Conservation (phyloP, 768 basidiomycete genomes). For the Tylopilus sp. region DNA sequence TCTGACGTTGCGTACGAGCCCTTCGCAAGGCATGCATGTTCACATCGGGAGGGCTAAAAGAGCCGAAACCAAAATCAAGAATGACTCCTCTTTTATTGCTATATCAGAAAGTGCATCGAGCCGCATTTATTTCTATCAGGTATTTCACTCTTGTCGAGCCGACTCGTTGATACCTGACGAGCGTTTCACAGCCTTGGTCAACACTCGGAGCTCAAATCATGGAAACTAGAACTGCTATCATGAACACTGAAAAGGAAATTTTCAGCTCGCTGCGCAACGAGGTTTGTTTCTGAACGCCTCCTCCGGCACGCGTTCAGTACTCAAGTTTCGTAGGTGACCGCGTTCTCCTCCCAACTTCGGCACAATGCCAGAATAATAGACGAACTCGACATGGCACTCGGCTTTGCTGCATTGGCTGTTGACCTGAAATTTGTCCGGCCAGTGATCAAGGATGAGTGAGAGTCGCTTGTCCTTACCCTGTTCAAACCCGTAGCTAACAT, state of each 20-base stretch:
- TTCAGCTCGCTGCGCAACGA: slow-evolving; percentile 68
- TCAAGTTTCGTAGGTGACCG: slow-evolving; percentile 51
- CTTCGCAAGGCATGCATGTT: slow-evolving; percentile 70
- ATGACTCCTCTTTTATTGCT: slow-evolving; percentile 48
- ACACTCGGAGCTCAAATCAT: slow-evolving; percentile 65
- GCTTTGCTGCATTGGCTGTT: slow-evolving; percentile 75
- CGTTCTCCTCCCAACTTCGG: slow-evolving; percentile 52
- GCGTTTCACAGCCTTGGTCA: slow-evolving; percentile 60
- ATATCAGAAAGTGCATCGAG: slow-evolving; percentile 66
- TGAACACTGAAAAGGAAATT: slow-evolving; percentile 63
- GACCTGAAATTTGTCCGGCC: slow-evolving; percentile 80
- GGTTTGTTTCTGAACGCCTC: slow-evolving; percentile 33
- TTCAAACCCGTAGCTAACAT: slow-evolving; percentile 1
- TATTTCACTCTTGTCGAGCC: slow-evolving; percentile 20
- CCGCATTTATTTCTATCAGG: slow-evolving; percentile 65
- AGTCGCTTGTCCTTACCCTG: background rate
- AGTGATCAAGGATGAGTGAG: slow-evolving; percentile 64
- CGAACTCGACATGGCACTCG: slow-evolving; percentile 81
- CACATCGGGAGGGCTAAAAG: slow-evolving; percentile 66
- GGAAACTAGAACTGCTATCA: slow-evolving; percentile 51
- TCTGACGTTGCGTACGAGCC: slow-evolving; percentile 64
- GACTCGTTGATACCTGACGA: background rate
- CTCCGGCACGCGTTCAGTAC: slow-evolving; percentile 1
- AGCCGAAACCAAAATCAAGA: slow-evolving; percentile 49
- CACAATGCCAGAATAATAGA: slow-evolving; percentile 77